Percentiles rank a stretch among this genome's conserved stretches.
Conservation (phyloP, 495 filamentous ascomycete genomes). For the Penicillium alfredii region DNA sequence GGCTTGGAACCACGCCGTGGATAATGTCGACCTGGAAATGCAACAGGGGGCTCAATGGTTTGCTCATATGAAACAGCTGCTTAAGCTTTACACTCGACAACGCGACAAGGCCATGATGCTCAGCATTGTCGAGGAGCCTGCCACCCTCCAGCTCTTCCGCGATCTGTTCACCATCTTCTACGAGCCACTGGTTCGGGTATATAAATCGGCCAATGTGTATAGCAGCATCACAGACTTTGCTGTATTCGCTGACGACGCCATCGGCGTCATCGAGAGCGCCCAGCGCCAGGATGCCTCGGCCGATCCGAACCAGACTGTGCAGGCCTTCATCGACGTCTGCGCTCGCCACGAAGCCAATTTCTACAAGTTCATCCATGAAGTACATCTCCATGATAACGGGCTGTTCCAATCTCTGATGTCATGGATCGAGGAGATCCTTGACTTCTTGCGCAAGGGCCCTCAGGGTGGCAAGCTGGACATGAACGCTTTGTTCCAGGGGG, state of each 20-base stretch:
- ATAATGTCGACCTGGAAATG: conserved; percentile 85
- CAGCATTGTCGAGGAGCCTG: conserved; percentile 88
- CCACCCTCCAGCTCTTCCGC: conserved; percentile 85
- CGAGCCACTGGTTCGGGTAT: conserved; percentile 90
- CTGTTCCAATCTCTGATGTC: conserved; percentile 93
- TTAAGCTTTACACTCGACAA: conserved; percentile 87
- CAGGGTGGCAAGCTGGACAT: conserved; percentile 76
- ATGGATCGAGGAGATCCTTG: conserved; percentile 95
- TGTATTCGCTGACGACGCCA: conserved; percentile 84
- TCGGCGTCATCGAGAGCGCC: conserved; percentile 78
- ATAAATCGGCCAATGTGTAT: conserved; percentile 98
- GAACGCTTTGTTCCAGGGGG: conserved; percentile 83
- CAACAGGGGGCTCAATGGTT: conserved; percentile 84
- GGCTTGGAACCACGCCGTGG: conserved; percentile 92
- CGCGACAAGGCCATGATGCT: conserved; percentile 98
- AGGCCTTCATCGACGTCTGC: conserved; percentile 95
- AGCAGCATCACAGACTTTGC: conserved; percentile 94
- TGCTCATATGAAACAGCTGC: conserved; percentile 86
- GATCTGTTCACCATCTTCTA: conserved; percentile 99
- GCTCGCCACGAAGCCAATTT: conserved; percentile 92
- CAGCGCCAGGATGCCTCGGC: conserved; percentile 88
- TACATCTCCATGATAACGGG: conserved; percentile 96
- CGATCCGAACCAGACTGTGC: conserved; percentile 98
- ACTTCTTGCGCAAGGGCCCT: conserved; percentile 85
- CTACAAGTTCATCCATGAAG: conserved; percentile 98